A percentile compares a stretch with the other conserved stretches of the same genome.
These are phyloP conservation scores for Daldinia sp. DNA, from an alignment of 2,329 filamentous ascomycete genomes.

Conservation along the genomic window DNA sequence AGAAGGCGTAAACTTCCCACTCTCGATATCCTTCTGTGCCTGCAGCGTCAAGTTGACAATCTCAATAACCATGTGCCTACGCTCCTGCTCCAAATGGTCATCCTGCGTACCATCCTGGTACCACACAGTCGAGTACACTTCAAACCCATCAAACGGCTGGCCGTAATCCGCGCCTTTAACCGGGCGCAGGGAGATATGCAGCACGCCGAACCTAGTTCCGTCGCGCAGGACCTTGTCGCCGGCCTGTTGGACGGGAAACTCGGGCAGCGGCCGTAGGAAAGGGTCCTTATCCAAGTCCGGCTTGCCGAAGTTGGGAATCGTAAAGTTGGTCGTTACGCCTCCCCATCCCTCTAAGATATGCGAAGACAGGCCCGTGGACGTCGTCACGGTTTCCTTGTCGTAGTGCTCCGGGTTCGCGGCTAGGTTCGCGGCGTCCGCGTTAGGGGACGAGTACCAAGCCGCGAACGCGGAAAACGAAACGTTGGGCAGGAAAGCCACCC, in stretches of 20 bases:
- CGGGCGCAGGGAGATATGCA: constrained; percentile 27
- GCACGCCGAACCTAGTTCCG: constrained; percentile 20
- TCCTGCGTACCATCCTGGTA: constrained; percentile 22
- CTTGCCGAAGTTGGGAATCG: constrained; percentile 46
- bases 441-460: constrained; percentile 38
- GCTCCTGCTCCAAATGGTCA: constrained; percentile 19
- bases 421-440: constrained; percentile 42
- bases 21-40: constrained; percentile 21
- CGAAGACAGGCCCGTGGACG: constrained; percentile 27
- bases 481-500: constrained; percentile 41
- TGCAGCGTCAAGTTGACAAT: constrained; percentile 32
- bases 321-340: constrained; percentile 49
- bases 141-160: constrained; percentile 19
- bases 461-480: constrained; percentile 39
- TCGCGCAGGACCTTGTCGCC: constrained; percentile 31
- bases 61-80: constrained; percentile 28
- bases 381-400: constrained; percentile 37
- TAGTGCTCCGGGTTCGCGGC: constrained; percentile 46
- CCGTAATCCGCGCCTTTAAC: constrained; percentile 16
- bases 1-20: constrained; percentile 1
- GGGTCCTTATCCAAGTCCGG: constrained; percentile 43
- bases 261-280: constrained; percentile 42
- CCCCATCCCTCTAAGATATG: constrained; percentile 45
- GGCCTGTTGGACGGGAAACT: constrained; percentile 42
- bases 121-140: constrained; percentile 27